Percentiles rank a stretch among this genome's conserved stretches.
These are phyloP conservation scores for Cryphonectria parasitica DNA, from an alignment of 2,329 filamentous ascomycete genomes.

Conservation along the genomic window DNA sequence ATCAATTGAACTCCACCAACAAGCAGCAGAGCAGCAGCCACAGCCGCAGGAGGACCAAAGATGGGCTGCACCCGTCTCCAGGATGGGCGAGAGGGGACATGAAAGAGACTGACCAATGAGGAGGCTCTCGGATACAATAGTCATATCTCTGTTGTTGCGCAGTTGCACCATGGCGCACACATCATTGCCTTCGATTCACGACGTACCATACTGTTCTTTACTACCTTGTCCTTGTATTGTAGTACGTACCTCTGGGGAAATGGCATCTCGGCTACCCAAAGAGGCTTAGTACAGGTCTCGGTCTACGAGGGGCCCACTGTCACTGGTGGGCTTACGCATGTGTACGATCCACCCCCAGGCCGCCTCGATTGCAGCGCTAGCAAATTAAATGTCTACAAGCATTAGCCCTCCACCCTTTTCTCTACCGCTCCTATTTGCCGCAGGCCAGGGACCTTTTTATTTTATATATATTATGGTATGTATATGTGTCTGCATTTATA, in stretches of 20 bases:
- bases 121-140: neutral
- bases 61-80: neutral
- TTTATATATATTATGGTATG: neutral
- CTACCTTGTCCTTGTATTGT: no score
- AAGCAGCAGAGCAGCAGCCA: neutral
- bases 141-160: neutral
- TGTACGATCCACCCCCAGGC: neutral
- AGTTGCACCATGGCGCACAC: neutral
- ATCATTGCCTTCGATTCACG: no score
- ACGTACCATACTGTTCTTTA: no score
- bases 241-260: neutral
- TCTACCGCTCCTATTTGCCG: neutral
- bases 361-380: neutral
- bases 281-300: neutral
- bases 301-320: neutral
- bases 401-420: neutral
- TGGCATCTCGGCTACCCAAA: neutral
- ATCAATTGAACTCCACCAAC: neutral
- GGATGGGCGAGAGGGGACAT: neutral
- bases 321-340: conserved; percentile 3
- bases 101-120: neutral
- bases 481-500: neutral
- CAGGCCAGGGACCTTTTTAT: neutral
- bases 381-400: neutral
- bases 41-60: neutral